Base-by-base conservation (phyloP, 2,329 filamentous ascomycete species). In the Amylocarpus encephaloides region DNA sequence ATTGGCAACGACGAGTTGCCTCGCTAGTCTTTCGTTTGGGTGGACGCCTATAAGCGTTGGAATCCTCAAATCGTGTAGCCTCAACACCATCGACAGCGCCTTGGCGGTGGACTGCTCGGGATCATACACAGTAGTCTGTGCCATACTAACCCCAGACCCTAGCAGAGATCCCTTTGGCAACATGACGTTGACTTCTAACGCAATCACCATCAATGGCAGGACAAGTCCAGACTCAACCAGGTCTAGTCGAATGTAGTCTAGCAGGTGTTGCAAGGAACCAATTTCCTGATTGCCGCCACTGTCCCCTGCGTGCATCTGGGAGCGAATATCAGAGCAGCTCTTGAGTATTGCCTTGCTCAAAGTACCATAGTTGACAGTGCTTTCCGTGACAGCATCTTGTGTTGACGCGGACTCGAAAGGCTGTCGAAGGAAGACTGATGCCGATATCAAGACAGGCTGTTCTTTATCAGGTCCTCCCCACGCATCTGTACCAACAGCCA, bases 321-420 rank as follows among this genome's bases (percentile, higher is more conserved):
- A 13, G 38, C n/a, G 49, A 60, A 62, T 4, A 39, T 43, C 10
- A 32, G 19, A 26, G 16, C 57, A 55, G 11, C 69, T 70, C 19
- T 67, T 66, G 30, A 84, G 68, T 12, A 90, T 72, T 0, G 73
- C 72, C 68, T 89, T 88, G 69, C 80, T 83, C 12, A 90, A 72
- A 9, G 71, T 74, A 1, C 86, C 86, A 62, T 91, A 91, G 69
- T 91, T 84, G 19, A 89, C 79, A 2, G 86, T 90, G 63, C 85
- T 85, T n/a, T 68, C 67, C 41, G 80, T 76, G 32, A 91, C 75
- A 7, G 70, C 69, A 68, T 91, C 86, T 4, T 67, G 66, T 1
- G 72, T 61, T 0, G 82, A 80, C 1, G 83, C 79, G 0, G 75
- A 71, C 43, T 69, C 70, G 62, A 89, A 88, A 0, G 74, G 66